phyloP scores from a whole-genome alignment of 2,329 filamentous ascomycete genomes.

The Grosmannia clavigera region DNA sequence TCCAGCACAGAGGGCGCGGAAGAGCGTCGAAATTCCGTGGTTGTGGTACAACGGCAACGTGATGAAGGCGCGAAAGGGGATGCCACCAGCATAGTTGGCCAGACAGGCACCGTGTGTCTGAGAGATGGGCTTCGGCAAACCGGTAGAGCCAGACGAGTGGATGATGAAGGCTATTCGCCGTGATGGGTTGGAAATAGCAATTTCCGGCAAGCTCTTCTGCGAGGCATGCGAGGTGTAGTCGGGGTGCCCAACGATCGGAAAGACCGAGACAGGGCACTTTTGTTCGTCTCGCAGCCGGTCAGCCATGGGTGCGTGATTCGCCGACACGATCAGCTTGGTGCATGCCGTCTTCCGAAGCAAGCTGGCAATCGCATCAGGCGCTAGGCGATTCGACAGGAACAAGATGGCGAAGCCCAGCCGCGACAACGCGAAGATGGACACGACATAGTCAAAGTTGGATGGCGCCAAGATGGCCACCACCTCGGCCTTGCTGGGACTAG shows the following conservation, averaged over 20 bases:
- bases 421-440: too few relatives aligned
- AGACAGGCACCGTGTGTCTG: constrained; percentile 40
- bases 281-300: too few relatives aligned
- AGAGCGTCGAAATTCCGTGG: constrained; percentile 43
- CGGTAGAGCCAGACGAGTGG: constrained; percentile 38
- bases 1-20: constrained; percentile 36
- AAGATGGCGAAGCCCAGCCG: too few relatives aligned
- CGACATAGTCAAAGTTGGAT: constrained; percentile 28
- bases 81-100: constrained; percentile 28
- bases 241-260: too few relatives aligned
- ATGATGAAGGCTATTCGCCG: constrained; percentile 15
- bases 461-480: constrained; percentile 38
- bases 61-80: constrained; percentile 34
- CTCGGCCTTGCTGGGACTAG: too few relatives aligned
- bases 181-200: constrained; percentile 3
- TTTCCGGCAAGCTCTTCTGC: too few relatives aligned
- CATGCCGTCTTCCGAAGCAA: constrained; percentile 8
- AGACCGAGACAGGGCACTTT: too few relatives aligned
- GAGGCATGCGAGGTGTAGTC: too few relatives aligned
- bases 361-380: too few relatives aligned
- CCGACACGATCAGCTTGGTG: constrained; percentile 9
- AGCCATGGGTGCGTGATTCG: too few relatives aligned
- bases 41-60: constrained; percentile 48
- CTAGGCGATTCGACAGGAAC: too few relatives aligned
- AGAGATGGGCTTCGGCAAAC: constrained; percentile 50